These are phyloP conservation scores for Helminthosporium solani DNA, from an alignment of 2,329 filamentous ascomycete species.

Conservation along the genomic window DNA sequence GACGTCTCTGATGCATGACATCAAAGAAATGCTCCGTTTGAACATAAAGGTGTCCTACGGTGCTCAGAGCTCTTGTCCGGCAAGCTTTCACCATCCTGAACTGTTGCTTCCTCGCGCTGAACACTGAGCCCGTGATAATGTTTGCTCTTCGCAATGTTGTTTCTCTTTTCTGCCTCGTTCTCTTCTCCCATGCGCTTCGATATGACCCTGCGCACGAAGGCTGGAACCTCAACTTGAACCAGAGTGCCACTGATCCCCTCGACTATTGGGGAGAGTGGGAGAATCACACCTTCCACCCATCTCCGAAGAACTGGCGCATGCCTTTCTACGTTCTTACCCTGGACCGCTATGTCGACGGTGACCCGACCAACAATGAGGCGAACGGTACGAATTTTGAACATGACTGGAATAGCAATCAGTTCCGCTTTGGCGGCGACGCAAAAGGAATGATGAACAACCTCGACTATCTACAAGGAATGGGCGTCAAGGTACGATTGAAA, in stretches of 20 bases:
- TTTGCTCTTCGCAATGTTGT: conserved; percentile 11
- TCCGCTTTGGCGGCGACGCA: conserved; percentile 64
- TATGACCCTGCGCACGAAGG: conserved; percentile 54
- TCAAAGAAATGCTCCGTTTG: conserved; percentile 4
- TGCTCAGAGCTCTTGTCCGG: conserved; percentile 5
- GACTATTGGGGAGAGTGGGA: conserved; percentile 61
- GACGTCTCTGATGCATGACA: conserved; percentile 12
- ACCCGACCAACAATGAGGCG: conserved; percentile 63
- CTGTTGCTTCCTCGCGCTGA: conserved; percentile 6
- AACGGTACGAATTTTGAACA: conserved; percentile 63
- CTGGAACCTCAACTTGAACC: conserved; percentile 64
- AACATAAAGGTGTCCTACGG: conserved; percentile 11
- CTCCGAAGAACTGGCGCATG: conserved; percentile 64
- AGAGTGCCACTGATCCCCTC: conserved; percentile 55
- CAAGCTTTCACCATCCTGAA: conserved; percentile 6
- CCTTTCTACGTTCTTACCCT: conserved; percentile 66
- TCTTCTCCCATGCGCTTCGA: conserved; percentile 21
- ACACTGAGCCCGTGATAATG: conserved; percentile 16
- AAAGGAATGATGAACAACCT: conserved; percentile 59
- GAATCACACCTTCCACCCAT: conserved; percentile 55
- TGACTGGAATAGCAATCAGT: conserved; percentile 60
- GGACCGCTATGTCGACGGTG: conserved; percentile 65
- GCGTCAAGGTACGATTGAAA: conserved; percentile 54
- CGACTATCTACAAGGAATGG: conserved; percentile 66
- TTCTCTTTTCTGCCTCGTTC: conserved; percentile 15